Conservation (phyloP, 108 stramenopile genomes). For the Poteriospumella lacustris region DNA sequence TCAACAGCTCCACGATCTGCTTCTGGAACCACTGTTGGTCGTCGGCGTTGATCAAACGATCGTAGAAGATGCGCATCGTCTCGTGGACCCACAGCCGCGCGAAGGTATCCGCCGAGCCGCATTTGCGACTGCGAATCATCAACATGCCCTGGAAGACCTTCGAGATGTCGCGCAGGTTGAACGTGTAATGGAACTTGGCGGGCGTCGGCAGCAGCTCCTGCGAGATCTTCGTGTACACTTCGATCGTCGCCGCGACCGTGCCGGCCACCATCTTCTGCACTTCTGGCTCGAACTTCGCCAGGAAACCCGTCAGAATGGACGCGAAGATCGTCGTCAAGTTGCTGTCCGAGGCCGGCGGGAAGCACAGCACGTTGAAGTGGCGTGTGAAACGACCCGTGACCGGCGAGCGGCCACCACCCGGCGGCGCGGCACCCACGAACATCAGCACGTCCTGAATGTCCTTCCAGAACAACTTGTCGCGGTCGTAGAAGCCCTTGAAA, state of each 20-base stretch:
- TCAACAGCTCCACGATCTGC: slow-evolving; percentile 49
- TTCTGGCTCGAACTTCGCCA: slow-evolving; percentile 40
- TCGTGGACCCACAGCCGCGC: slow-evolving; percentile 58
- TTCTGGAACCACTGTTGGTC: slow-evolving; percentile 61
- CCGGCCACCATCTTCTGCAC: slow-evolving; percentile 31
- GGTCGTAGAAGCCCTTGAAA: slow-evolving; percentile 67
- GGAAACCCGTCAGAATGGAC: slow-evolving; percentile 49
- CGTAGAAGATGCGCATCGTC: slow-evolving; percentile 57
- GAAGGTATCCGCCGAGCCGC: slow-evolving; percentile 40
- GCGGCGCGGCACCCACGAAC: slow-evolving; percentile 58
- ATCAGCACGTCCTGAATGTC: slow-evolving; percentile 59
- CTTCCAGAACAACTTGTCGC: slow-evolving; percentile 70
- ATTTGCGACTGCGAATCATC: slow-evolving; percentile 47
- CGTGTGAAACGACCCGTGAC: slow-evolving; percentile 62
- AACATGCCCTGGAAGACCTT: slow-evolving; percentile 66
- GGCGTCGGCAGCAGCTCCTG: slow-evolving; percentile 59
- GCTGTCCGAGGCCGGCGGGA: slow-evolving; percentile 52
- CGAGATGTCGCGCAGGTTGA: slow-evolving; percentile 64
- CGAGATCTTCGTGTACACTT: slow-evolving; percentile 53
- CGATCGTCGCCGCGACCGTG: slow-evolving; percentile 52
- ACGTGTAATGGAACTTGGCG: slow-evolving; percentile 65
- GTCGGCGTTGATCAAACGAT: slow-evolving; percentile 55
- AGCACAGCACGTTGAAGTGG: slow-evolving; percentile 62
- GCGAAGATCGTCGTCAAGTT: slow-evolving; percentile 55
- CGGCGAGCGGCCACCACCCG: slow-evolving; percentile 57